Evolutionary conservation across 257 asterid genomes (phyloP).

Genomic region (Ophiorrhiza pumila): DNA sequence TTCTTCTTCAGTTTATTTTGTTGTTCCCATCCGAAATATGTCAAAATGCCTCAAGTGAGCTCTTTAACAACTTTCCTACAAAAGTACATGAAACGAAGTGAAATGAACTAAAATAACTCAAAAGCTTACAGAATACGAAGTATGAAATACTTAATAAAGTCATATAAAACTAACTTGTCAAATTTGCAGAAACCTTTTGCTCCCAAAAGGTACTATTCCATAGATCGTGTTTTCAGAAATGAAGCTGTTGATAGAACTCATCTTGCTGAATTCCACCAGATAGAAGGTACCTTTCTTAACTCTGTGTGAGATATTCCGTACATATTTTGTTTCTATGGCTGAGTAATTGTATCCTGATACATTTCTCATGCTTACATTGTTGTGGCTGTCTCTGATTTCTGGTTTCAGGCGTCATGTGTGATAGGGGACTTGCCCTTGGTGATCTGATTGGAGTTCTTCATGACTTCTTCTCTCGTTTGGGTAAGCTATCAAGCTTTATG

Average conservation of each 20-base stretch:
- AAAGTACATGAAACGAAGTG: too few species aligned
- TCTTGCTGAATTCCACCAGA: conserved; percentile 99
- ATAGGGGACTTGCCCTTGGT: conserved; percentile 89
- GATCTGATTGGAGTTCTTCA: conserved; percentile 90
- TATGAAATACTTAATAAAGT: too few species aligned
- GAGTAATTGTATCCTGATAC: neutral
- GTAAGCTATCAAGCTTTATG: conserved; percentile 34
- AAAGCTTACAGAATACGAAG: too few species aligned
- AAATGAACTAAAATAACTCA: too few species aligned
- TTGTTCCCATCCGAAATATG: too few species aligned
- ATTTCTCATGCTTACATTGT: neutral
- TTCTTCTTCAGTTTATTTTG: too few species aligned
- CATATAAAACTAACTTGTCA: too few species aligned
- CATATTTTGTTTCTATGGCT: neutral
- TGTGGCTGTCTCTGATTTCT: conserved; percentile 8
- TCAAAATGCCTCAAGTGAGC: too few species aligned
- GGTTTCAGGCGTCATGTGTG: conserved; percentile 75
- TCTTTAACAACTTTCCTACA: too few species aligned
- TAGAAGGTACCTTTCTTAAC: conserved; percentile 66
- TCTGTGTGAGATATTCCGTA: neutral
- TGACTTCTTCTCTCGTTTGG: conserved; percentile 86
- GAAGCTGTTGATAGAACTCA: conserved; percentile 99
- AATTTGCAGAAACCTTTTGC: conserved; percentile 78
- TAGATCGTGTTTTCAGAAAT: conserved; percentile 95
- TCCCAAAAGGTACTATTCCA: conserved; percentile 89